Base-by-base conservation (phyloP, 164 flowering plant genomes). In the Magnolia sinica region DNA sequence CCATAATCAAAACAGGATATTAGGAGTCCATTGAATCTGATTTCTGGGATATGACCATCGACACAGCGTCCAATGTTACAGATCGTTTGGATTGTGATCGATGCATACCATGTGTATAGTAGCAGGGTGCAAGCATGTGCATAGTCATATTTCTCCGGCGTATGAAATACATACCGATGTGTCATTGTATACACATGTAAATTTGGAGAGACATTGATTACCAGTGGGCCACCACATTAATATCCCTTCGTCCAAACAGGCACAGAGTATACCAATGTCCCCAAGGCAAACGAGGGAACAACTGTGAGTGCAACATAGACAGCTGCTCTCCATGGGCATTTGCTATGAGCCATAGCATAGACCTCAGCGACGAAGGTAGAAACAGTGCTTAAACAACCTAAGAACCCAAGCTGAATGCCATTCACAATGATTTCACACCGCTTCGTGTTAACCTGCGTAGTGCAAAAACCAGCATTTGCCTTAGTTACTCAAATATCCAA, bases 311-410 rank as follows among this genome's bases (percentile, higher is more conserved):
- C 4, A 1, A 94, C 90, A 81, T 96, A 96, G 8, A 77, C 85
- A 79, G 87, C 85, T 24, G 97, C 96, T 78, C 94, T 89, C 95
- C 95, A 91, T 13, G 89, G 87, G 29, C 84, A 82, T 6, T 58
- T 80, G 84, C 97, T 94, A 72, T 80, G 79, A 72, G 86, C 81
- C 97, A 96, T 89, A 11, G 95, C 92, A 76, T 89, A 83, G 78
- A 88, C 87, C 84, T 96, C 99, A 0, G 93, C 97, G 58, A 90
- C 84, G 80, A 94, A 92, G 8, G 99, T 96, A 4, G 99, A 96
- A 23, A 96, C 98, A 2, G 98, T 94, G 74, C 99, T 94, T 74
- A 96, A 76, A 81, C 99, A 94, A 50, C 99, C 99, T 80, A 90
- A 71, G 0, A 91, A 79, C 23, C 99, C 99, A 19, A 96, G 80